phyloP scores from a whole-genome alignment of 176 grass and related monocot genomes.

The Carex parvula region DNA sequence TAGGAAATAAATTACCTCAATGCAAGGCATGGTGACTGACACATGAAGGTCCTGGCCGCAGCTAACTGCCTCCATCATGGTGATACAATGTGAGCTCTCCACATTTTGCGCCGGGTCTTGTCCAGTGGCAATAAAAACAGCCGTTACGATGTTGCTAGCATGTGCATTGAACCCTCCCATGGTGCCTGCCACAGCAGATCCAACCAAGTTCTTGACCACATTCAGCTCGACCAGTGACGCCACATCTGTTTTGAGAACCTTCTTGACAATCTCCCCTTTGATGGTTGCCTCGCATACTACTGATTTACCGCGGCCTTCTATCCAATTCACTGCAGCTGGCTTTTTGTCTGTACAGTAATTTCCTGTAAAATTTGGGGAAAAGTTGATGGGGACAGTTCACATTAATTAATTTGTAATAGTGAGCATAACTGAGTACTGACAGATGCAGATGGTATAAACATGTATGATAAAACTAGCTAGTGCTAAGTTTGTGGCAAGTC shows the following conservation, averaged over 20 bases:
- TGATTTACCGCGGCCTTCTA: conserved; percentile 24
- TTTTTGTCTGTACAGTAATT: conserved; percentile 29
- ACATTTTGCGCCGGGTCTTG: conserved; percentile 25
- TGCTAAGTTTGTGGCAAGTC: no score
- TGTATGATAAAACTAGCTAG: background rate
- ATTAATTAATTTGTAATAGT: background rate
- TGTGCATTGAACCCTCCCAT: conserved; percentile 31
- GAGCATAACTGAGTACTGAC: background rate
- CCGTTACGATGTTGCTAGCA: conserved; percentile 27
- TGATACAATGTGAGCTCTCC: conserved; percentile 26
- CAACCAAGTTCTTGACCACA: conserved; percentile 20
- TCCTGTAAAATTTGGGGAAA: conserved; percentile 3
- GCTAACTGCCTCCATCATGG: conserved; percentile 24
- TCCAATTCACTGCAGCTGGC: conserved; percentile 21
- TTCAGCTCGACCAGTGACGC: conserved; percentile 10
- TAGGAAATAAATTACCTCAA: conserved; percentile 5
- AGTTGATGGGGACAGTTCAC: background rate
- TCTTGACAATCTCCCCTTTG: conserved; percentile 19
- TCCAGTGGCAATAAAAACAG: conserved; percentile 23
- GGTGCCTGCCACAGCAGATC: conserved; percentile 18
- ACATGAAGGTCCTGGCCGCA: conserved; percentile 15
- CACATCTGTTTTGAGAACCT: conserved; percentile 24
- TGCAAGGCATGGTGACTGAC: conserved; percentile 26
- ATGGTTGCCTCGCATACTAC: conserved; percentile 19
- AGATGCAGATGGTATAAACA: background rate